phyloP scores from a whole-genome alignment of 73 alveolate genomes.

The Uronychia setigera region DNA sequence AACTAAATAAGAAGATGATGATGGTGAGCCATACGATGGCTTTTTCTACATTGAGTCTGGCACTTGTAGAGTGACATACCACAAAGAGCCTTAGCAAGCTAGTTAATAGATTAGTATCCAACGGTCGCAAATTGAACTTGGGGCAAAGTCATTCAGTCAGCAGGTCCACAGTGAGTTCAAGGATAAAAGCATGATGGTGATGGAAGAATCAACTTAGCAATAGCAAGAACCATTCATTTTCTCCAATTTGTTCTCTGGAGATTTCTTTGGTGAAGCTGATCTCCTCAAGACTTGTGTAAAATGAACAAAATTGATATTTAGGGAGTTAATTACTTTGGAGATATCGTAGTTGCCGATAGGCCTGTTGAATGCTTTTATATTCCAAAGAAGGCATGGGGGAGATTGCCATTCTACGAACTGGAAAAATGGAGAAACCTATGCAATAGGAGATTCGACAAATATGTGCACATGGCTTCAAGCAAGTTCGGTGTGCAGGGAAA shows the following conservation, averaged over 20 bases:
- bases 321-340: conserved; percentile 49
- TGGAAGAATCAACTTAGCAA: too few relatives aligned
- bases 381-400: conserved; percentile 11
- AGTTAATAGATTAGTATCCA: too few relatives aligned
- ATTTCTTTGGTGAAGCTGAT: conserved; percentile 49
- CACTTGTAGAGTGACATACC: conserved; percentile 18
- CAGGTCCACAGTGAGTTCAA: too few relatives aligned
- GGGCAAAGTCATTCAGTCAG: too few relatives aligned
- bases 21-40: conserved; percentile 33
- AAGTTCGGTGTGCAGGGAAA: background rate
- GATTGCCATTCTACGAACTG: conserved; percentile 30
- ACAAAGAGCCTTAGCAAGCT: conserved; percentile 12
- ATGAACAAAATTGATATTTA: background rate
- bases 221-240: too few relatives aligned
- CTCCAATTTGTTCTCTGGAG: conserved; percentile 14
- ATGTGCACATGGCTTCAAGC: background rate
- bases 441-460: background rate
- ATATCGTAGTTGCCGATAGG: conserved; percentile 20
- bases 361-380: conserved; percentile 41
- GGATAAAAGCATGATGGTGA: too few relatives aligned
- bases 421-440: background rate
- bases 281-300: background rate
- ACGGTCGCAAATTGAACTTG: too few relatives aligned
- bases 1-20: too few relatives aligned
- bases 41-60: conserved; percentile 38